Conservation (phyloP, 139 green algal genomes). For the Astrephomene gubernaculifera region DNA sequence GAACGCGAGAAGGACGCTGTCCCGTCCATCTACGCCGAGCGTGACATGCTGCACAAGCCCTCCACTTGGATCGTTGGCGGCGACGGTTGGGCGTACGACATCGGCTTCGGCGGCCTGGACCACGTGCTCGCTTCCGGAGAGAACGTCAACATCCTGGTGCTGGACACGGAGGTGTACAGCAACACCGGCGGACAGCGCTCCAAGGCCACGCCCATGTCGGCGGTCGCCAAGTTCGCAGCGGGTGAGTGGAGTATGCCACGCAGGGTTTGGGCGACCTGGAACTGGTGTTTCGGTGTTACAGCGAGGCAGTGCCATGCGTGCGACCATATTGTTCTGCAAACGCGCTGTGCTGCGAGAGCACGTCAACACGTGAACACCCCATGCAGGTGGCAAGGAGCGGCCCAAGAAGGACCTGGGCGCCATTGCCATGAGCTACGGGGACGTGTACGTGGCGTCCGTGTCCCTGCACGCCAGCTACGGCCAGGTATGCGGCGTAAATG, state of each 20-base stretch:
- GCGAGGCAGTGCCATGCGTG: too few species aligned
- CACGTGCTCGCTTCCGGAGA: slow-evolving; percentile 69
- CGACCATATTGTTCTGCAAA: too few species aligned
- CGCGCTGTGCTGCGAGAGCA: too few species aligned
- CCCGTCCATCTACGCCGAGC: slow-evolving; percentile 18
- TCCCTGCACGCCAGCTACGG: slow-evolving; percentile 70
- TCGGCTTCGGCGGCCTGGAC: slow-evolving; percentile 72
- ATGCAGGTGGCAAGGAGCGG: slow-evolving; percentile 57
- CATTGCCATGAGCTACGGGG: slow-evolving; percentile 62
- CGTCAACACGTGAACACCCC: too few species aligned
- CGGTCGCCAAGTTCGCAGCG: slow-evolving; percentile 70
- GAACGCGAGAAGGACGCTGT: slow-evolving; percentile 15
- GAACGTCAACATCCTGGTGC: slow-evolving; percentile 71
- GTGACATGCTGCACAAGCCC: slow-evolving; percentile 72
- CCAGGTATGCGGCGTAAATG: too few species aligned
- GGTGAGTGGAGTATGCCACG: slow-evolving; percentile 20
- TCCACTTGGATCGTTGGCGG: slow-evolving; percentile 73
- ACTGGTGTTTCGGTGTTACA: too few species aligned
- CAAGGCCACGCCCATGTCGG: slow-evolving; percentile 70
- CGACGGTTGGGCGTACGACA: slow-evolving; percentile 77
- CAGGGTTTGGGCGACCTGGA: background rate
- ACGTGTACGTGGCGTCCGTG: slow-evolving; percentile 66
- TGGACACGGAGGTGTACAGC: slow-evolving; percentile 74
- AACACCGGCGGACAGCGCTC: slow-evolving; percentile 74
- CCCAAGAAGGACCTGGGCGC: slow-evolving; percentile 66